Base-by-base conservation (phyloP, 306 rosid genomes). In the Cucurbita ficifolia region DNA sequence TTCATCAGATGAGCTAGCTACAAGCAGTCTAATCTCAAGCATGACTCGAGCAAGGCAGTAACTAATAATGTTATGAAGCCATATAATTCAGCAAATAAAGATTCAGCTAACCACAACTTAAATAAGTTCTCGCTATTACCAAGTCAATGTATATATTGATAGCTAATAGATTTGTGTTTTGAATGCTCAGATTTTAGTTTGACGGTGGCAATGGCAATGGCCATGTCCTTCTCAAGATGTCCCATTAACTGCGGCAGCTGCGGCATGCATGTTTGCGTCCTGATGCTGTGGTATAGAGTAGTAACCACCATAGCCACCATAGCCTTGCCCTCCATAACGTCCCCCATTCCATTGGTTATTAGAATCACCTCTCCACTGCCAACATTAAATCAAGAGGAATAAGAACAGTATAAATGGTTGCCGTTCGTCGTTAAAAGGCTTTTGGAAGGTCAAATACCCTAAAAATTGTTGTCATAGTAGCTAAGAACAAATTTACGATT, bases 341-440 rank as follows among this genome's bases (percentile, higher is more conserved):
- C 79, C 76, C 73, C 96, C 98, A 75, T 83, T 82, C 88, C 88
- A 85, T 76, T 82, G 88, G 83, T 85, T 79, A 63, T 72, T 67
- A 49, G 89, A 81, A 81, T 90, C 96, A 22, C 72, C 50, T 76
- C 96, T 88, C 98, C 98, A 90, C 98, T 92, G 96, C 77, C 8
- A 71, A 53, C 11, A 67, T 67, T 5, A 22, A 67, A 21, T 45
- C 22, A 22, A 68, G 17, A 19, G 16, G 18, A 33, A 59, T 6
- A 7, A 29, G 16, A 62, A 62, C 1, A 38, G 0, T 46, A 35
- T 61, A 9, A 36, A 61, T 2, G 11, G 21, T 62, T 6, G 22
- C 1, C 0, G 13, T 35, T 62, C 4, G 0, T 16, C 22, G 2
- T 11, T 38, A 7, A 0, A 39, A 62, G 29, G 70, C 29, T 38